These are phyloP conservation scores for Fusarium sp. DNA, from an alignment of 2,329 filamentous ascomycete genomes.

Conservation along the genomic window DNA sequence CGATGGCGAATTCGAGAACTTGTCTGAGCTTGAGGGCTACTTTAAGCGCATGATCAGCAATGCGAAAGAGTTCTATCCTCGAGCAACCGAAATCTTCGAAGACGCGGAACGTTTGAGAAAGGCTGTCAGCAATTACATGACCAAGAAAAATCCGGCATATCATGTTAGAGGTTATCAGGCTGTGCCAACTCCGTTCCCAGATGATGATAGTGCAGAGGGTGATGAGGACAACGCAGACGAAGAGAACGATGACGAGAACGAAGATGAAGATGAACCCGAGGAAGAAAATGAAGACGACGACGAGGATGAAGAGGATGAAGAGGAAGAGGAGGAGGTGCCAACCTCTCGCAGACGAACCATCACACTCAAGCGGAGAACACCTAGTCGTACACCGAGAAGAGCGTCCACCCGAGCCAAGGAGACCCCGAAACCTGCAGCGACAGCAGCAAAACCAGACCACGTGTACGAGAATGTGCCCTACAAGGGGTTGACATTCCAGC, in stretches of 20 bases:
- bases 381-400: constrained; percentile 52
- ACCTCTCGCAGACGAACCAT: constrained; percentile 55
- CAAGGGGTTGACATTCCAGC: constrained; percentile 80
- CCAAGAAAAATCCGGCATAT: constrained; percentile 87
- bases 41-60: constrained; percentile 90
- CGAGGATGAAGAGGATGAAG: constrained; percentile 49
- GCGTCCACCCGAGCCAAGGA: constrained; percentile 49
- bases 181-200: constrained; percentile 74
- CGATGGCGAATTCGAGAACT: constrained; percentile 73
- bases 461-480: constrained; percentile 71
- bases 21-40: constrained; percentile 84
- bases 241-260: constrained; percentile 51
- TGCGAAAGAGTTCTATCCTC: constrained; percentile 85
- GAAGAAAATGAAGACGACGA: constrained; percentile 45
- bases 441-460: constrained; percentile 61
- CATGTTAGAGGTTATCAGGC: constrained; percentile 75
- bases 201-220: constrained; percentile 47
- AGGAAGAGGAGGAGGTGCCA: constrained; percentile 47
- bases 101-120: constrained; percentile 91
- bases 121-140: constrained; percentile 89
- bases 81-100: constrained; percentile 78
- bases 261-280: constrained; percentile 49
- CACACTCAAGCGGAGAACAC: constrained; percentile 55
- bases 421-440: constrained; percentile 52
- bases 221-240: constrained; percentile 51